Base-by-base conservation (phyloP, 306 rosid species). In the Begonia loranthoides region DNA sequence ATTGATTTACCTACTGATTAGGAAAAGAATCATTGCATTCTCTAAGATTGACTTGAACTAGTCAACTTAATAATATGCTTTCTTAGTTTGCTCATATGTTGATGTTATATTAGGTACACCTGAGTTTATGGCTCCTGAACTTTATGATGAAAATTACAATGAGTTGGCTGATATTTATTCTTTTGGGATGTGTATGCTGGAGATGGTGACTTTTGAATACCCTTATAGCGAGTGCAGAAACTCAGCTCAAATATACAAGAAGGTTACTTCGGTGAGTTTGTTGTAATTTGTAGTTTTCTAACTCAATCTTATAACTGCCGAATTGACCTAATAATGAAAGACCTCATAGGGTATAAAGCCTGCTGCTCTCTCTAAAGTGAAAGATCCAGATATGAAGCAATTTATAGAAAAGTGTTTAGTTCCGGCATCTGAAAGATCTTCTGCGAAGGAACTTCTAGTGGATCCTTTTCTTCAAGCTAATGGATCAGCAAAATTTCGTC, bases 71-170 rank as follows among this genome's bases (percentile, higher is more conserved):
- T 28, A 28, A 28, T 28, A 28, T 28, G 36, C 8, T 28, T 28
- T 43, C 6, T 3, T 11, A 2, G 47, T 43, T 10, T 43, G 47
- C 0, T 3, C 15, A n/a, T n/a, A 4, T 43, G 47, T 43, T 11
- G 47, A 43, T 10, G 15, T 10, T n/a, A 43, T 10, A 43, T n/a
- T 73, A 85, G 92, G 97, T 45, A 85, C 97, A 13, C 97, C 94
- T 0, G 97, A 89, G 61, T 89, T 89, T 69, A 89, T 89, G 97
- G 97, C 95, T 44, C 97, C 97, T 0, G 97, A 90, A 77, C 95
- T 90, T 54, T 90, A 90, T 24, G 97, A 90, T 1, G 97, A 85
- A 63, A 90, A 90, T 52, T 90, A 90, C 39, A 74, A 82, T 63
- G 95, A 82, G 70, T 89, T 85, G 51, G 92, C 80, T n/a, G 97